Base-by-base conservation (phyloP, 2,329 filamentous ascomycete genomes). In the Coniochaeta sp. region DNA sequence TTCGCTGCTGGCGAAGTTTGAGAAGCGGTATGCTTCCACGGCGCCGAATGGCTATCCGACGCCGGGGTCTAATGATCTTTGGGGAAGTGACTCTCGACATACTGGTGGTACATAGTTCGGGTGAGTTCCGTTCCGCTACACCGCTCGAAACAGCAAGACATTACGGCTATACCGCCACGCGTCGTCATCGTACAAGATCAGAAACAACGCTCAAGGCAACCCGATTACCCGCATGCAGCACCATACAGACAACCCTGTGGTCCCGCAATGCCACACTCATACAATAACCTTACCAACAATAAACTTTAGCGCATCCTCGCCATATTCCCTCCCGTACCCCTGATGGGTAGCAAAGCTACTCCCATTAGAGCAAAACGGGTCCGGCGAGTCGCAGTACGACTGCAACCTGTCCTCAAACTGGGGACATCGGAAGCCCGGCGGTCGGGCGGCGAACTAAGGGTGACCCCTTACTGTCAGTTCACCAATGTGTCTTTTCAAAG, bases 291-390 rank as follows among this genome's bases (percentile, higher is more conserved):
- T 81, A 60, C 65, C 71, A 63, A 81, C 74, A 55, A 82, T 75
- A 57, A 84, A 85, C 13, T 67, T 59, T 31, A 83, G 62, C n/a
- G 81, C 81, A 45, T 75, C 70, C 30, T 71, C 65, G 2, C 81
- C 81, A 57, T 83, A 84, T 55, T 75, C 74, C 51, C 63, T 67
- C 2, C 78, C 79, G 55, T 85, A 85, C 1, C 75, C 73, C 62
- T 83, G 76, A 59, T 84, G 81, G 3, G 74, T 74, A 31, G 69
- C 71, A 4, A 70, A 67, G 51, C 80, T 69, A 52, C 68, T 78
- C 16, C 81, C 81, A 42, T 75, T 82, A 61, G 77, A 81, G 68
- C 81, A 85, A 65, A 82, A 84, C 0, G 79, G 80, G 57, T 85
- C 81, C 0, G 73, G 63, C 6, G 75, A 67, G 58, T 85, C 81